Evolutionary conservation across 306 rosid genomes (phyloP), one percentile per base, ranked within the genome.

Genomic region (Hylodesmum podocarpum): DNA sequence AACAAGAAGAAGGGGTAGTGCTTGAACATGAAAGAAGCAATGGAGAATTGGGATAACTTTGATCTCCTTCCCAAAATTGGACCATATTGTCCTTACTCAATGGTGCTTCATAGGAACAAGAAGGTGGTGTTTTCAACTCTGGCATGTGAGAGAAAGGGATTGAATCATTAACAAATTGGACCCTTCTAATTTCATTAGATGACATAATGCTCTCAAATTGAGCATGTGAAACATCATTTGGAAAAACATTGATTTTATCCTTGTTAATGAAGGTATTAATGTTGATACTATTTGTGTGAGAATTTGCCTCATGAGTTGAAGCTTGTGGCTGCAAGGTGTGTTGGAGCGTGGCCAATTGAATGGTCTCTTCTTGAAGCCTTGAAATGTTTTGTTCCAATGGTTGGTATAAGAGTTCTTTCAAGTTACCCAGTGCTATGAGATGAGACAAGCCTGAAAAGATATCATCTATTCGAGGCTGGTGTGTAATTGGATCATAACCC

Each of bases 401-500:
- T 9, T 74, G 76, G 3, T 88, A 87, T 15, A 87, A 49, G 24
- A 88, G 70, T 64, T 88, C 88, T 66, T 92, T 90, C 24, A 92
- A 81, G 74, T 84, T 90, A 3, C 91, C 93, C 44, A 92, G 66
- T 27, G 93, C 93, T 43, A 92, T 37, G 55, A 92, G 89, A 62
- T 87, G 86, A 67, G 93, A 85, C 68, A 92, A 78, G 68, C 86
- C 85, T 1, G 96, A 82, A 65, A 90, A 86, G 69, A 92, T 82
- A 31, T 92, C 93, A 41, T 92, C 93, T 0, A 85, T 83, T 50
- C 96, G 74, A 11, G 85, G 85, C 19, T 70, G 78, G 63, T 81
- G 85, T 5, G 85, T 81, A 74, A 76, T 63, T 21, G 85, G 85
- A 63, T 81, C 81, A 31, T 70, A 81, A 3, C 85, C 85, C 85